A percentile compares a stretch with the other conserved stretches of the same genome.
These are phyloP conservation scores for Rhizopus microsporus DNA, from an alignment of 371 early-diverging fungal genomes.

Conservation along the genomic window DNA sequence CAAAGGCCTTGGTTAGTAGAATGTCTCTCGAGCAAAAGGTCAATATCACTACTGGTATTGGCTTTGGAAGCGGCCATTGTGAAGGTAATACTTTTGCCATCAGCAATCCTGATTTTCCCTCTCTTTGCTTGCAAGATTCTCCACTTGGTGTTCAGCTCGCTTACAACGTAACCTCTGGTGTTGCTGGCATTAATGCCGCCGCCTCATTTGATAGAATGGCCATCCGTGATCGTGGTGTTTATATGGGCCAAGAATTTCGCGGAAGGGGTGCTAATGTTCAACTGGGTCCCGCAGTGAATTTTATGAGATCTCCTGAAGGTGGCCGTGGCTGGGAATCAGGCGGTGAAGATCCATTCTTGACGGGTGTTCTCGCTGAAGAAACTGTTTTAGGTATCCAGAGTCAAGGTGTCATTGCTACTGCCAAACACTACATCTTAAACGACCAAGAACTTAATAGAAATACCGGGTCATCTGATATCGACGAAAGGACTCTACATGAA, in stretches of 20 bases:
- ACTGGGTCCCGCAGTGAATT: slow-evolving; percentile 55
- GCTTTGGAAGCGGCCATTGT: slow-evolving; percentile 35
- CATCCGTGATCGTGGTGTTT: slow-evolving; percentile 46
- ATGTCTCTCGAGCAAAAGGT: slow-evolving; percentile 45
- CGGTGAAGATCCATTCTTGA: slow-evolving; percentile 66
- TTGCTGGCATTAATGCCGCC: slow-evolving; percentile 54
- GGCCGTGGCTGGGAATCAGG: slow-evolving; percentile 65
- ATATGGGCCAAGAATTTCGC: slow-evolving; percentile 55
- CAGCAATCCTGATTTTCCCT: slow-evolving; percentile 48
- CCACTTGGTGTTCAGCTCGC: slow-evolving; percentile 55
- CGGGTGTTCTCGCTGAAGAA: slow-evolving; percentile 34
- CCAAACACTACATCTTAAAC: slow-evolving; percentile 54
- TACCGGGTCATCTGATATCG: slow-evolving; percentile 37
- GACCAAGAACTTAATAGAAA: slow-evolving; percentile 48
- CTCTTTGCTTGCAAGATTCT: slow-evolving; percentile 59
- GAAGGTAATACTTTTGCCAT: slow-evolving; percentile 52
- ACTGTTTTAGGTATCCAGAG: slow-evolving; percentile 42
- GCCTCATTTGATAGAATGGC: slow-evolving; percentile 53
- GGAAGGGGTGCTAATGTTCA: slow-evolving; percentile 51
- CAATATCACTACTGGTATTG: slow-evolving; percentile 48
- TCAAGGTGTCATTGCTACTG: slow-evolving; percentile 53
- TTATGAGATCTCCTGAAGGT: slow-evolving; percentile 45
- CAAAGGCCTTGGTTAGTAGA: slow-evolving; percentile 26
- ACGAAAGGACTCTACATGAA: slow-evolving; percentile 58
- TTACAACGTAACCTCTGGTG: slow-evolving; percentile 44